Evolutionary conservation across 805 yeast species (phyloP).

Genomic region (Ogataea henricii): DNA sequence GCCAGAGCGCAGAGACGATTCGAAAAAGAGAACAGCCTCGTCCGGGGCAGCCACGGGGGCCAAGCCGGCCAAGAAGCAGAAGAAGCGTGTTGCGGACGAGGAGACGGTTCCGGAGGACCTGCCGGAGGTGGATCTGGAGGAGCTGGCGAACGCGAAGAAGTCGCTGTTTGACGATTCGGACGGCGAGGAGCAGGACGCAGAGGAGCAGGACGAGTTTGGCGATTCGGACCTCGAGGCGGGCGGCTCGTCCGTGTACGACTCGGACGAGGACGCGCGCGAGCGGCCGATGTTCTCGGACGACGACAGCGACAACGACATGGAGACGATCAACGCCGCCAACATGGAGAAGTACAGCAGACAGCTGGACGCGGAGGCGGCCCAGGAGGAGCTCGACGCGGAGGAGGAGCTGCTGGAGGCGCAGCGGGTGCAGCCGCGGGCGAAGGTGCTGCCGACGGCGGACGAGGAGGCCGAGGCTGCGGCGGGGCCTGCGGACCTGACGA

Average conservation of each 20-base stretch:
- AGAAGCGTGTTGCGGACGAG: conserved; percentile 33
- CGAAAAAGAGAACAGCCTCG: conserved; percentile 32
- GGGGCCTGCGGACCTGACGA: conserved; percentile 72
- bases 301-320: conserved; percentile 66
- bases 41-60: conserved; percentile 22
- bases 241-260: conserved; percentile 50
- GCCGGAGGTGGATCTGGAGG: conserved; percentile 70
- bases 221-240: conserved; percentile 40
- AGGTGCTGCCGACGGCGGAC: conserved; percentile 69
- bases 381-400: conserved; percentile 64
- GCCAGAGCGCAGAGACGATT: conserved; percentile 17
- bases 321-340: conserved; percentile 73
- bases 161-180: conserved; percentile 77
- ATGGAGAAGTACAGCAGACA: conserved; percentile 76
- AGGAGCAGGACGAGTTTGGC: conserved; percentile 42
- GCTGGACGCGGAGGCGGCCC: conserved; percentile 60
- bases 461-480: conserved; percentile 58
- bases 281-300: conserved; percentile 84
- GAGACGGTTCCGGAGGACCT: conserved; percentile 48
- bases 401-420: conserved; percentile 61
- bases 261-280: conserved; percentile 61
- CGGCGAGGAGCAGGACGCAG: conserved; percentile 55
- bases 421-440: conserved; percentile 69
- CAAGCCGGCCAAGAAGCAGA: conserved; percentile 29
- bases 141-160: conserved; percentile 67